Base-by-base conservation (phyloP, 2,329 filamentous ascomycete species). In the Torrubiellomyces zombiae region DNA sequence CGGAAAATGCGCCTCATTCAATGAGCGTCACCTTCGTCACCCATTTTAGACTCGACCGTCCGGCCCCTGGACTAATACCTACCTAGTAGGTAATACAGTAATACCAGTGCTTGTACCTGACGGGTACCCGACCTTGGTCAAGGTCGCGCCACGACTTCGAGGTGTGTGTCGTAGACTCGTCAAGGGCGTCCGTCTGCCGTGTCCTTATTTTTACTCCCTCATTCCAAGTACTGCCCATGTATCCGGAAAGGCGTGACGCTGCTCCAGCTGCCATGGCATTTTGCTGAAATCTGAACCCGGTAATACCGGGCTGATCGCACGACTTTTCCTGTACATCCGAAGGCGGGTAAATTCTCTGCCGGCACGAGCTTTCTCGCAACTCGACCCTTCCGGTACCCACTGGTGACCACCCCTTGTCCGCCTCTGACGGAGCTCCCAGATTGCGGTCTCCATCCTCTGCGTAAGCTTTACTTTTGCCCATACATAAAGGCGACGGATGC, bases 401-500 rank as follows among this genome's bases (percentile, higher is more conserved):
- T n/a, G n/a, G n/a, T n/a, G n/a, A n/a, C n/a, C n/a, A n/a, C 16
- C 21, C 28, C 25, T 22, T 27, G 18, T 21, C 24, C 18, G 9
- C 24, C 20, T 28, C 23, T 20, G 24, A 25, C 22, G 20, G 25
- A 23, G 28, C 25, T 26, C 31, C 44, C 42, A 45, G 42, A 46
- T 42, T 45, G 35, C 40, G 36, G 40, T 42, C 19, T 26, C 26
- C 23, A 20, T 29, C 20, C 23, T 20, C 18, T 20, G 22, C 20
- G 15, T 23, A 20, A 24, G 17, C 24, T 14, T 27, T 20, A 30
- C 33, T 30, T 28, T 34, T 36, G 34, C n/a, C n/a, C n/a, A 42
- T 44, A 44, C 42, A 43, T 42, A 43, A 44, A 37, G 38, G 31
- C 37, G 33, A 32, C 34, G 35, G 28, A n/a, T n/a, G n/a, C n/a